Evolutionary conservation across 176 grass and related monocot species (phyloP), one percentile per base, ranked within the genome.

Genomic region (Bothriochloa decipiens): DNA sequence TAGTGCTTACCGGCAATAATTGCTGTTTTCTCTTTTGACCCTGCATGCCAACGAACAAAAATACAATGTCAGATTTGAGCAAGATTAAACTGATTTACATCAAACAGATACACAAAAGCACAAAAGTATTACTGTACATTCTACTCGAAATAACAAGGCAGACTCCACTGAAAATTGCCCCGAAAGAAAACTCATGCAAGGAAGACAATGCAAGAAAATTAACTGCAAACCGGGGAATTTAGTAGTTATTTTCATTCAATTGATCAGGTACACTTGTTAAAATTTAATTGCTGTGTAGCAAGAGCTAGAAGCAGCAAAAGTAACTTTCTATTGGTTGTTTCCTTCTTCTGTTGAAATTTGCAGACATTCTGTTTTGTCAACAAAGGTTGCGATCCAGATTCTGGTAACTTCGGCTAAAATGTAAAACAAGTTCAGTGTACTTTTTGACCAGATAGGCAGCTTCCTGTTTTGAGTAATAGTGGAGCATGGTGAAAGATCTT

Each of bases 251-350:
- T 73, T 49, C 70, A 49, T 15, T 29, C 14, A 49, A 18, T 74
- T 50, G 12, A 73, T 47, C 70, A 47, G 14, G 1, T 27, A 47
- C 26, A 47, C 8, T 29, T 49, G 14, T 50, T 50, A 74, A 25
- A 50, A 50, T 11, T 29, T 26, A 22, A 3, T 8, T 20, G 8
- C 4, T 16, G 3, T 4, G 10, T 18, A 17, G 17, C 52, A 35
- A 49, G 53, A 75, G 47, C 4, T 1, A 64, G 42, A 72, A 71
- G 55, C 8, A 79, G 0, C 32, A 25, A 33, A 75, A 15, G 10
- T 16, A 42, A 83, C 74, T 71, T 71, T 66, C 36, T 76, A 20
- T 26, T 87, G 50, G 50, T 6, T 62, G 18, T 61, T 87, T 81
- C 47, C 46, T 53, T 22, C 17, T 64, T 22, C 8, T 72, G 25